Conservation (phyloP, 2,329 filamentous ascomycete genomes). For the Cercospora berteroae region DNA sequence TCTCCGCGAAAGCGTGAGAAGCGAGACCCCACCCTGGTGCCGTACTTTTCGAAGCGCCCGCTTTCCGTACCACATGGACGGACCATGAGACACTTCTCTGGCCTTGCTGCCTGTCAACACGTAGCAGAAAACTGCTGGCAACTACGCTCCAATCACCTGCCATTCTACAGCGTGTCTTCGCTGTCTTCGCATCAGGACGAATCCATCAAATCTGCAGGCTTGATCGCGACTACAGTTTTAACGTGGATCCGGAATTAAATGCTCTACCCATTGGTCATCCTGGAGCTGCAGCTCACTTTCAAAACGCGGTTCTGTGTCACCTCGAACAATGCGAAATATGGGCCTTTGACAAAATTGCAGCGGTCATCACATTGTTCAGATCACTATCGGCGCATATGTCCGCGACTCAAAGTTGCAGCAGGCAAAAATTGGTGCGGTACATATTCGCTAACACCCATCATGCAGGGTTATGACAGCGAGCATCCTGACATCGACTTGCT, state of each 20-base stretch:
- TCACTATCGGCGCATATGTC: neutral
- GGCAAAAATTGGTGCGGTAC: neutral
- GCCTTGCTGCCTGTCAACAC: neutral
- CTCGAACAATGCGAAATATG: neutral
- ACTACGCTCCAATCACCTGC: neutral
- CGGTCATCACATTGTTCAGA: neutral
- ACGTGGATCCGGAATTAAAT: neutral
- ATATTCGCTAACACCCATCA: slow-evolving; percentile 7
- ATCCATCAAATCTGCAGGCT: neutral
- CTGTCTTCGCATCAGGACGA: neutral
- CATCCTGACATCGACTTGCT: slow-evolving; percentile 79
- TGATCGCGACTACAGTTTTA: neutral
- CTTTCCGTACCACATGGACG: neutral
- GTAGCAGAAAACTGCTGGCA: neutral
- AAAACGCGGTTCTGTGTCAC: neutral
- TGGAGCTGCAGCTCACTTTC: neutral
- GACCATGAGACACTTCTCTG: neutral
- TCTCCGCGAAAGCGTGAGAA: neutral
- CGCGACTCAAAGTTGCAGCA: neutral
- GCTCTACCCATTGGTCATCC: neutral
- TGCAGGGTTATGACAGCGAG: slow-evolving; percentile 68
- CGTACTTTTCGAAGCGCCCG: neutral
- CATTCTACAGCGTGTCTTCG: neutral
- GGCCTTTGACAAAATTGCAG: neutral
- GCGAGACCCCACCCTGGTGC: neutral